Evolutionary conservation across 1,139 yeast genomes (phyloP).

Genomic region (Geotrichum australiense): DNA sequence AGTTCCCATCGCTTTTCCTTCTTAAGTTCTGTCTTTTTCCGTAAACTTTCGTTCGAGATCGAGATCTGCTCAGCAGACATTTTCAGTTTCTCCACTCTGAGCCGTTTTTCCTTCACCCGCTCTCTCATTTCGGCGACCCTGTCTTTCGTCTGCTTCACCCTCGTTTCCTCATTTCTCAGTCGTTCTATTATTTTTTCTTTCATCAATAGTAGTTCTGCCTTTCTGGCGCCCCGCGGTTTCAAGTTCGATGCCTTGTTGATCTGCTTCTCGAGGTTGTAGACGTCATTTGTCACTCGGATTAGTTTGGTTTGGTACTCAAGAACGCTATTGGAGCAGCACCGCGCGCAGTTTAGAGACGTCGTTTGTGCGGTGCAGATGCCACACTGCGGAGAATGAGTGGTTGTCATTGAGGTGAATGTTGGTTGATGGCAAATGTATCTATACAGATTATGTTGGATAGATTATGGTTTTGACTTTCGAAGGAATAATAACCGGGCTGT

Average conservation of each 20-base stretch:
- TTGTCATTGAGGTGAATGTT: no score
- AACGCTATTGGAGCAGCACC: constrained; percentile 8
- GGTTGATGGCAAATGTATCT: no score
- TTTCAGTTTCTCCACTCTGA: not conserved
- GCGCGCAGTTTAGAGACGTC: constrained; percentile 2
- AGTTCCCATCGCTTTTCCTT: constrained; percentile 1
- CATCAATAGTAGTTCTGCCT: constrained; percentile 1
- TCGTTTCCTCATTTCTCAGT: not conserved
- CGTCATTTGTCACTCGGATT: constrained; percentile 7
- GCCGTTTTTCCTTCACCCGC: not conserved
- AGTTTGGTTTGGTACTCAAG: constrained; percentile 6
- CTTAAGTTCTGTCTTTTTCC: no score
- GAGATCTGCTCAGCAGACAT: no score
- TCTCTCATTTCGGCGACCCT: not conserved
- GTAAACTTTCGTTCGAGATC: no score
- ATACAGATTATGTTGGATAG: no score
- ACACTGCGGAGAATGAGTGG: no score
- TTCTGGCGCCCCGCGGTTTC: not conserved
- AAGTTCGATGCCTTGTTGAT: not conserved
- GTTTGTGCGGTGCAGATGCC: constrained; percentile 1
- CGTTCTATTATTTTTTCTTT: constrained; percentile 1
- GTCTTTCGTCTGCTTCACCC: not conserved
- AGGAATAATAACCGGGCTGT: no score
- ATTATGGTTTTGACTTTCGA: no score
- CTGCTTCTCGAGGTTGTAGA: constrained; percentile 1